Evolutionary conservation across 2,329 filamentous ascomycete genomes (phyloP), one percentile per base, ranked within the genome.

Genomic region (Erysiphe pulchra): DNA sequence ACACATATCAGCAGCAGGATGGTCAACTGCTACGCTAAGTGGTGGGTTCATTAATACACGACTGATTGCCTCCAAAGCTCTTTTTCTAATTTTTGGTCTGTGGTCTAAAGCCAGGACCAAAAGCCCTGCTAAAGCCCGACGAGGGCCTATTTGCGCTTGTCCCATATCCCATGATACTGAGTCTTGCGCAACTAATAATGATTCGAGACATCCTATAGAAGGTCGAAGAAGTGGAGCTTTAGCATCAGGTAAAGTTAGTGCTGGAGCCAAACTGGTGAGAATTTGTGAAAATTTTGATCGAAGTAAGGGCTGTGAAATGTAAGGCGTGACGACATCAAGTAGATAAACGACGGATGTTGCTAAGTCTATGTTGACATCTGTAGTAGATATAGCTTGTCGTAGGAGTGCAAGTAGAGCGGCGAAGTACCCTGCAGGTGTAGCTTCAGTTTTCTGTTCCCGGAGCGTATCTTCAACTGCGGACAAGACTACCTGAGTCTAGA

Each of bases 251-350:
- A 82, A 69, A 46, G 81, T 76, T 42, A 98, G 69, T 12, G 86
- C 79, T 1, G 87, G 86, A 17, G 83, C 85, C 53, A 98, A 73
- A 49, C 80, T 77, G 31, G 77, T 75, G 49, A 98, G 75, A 56
- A 98, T 94, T 61, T 92, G 82, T 28, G 82, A 80, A 65, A 98
- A 98, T 62, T 95, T 94, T 53, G 84, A 80, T 57, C 86, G 82
- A 47, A 98, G 78, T 48, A 98, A 76, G 49, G 86, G 75, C 50
- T 82, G 73, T 46, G 90, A 84, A 50, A 86, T 77, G 63, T 77
- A 81, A 48, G 81, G 80, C 14, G 85, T 90, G 54, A 94, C 74
- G 53, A 92, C 68, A 62, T 98, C 87, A 65, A 98, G 83, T 14
- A 98, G 77, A 62, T 98, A 98, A 54, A 98, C 80, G 52, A 92